Evolutionary conservation across 1,284 basidiomycete genomes (phyloP).

Genomic region (Fomes fomentarius): DNA sequence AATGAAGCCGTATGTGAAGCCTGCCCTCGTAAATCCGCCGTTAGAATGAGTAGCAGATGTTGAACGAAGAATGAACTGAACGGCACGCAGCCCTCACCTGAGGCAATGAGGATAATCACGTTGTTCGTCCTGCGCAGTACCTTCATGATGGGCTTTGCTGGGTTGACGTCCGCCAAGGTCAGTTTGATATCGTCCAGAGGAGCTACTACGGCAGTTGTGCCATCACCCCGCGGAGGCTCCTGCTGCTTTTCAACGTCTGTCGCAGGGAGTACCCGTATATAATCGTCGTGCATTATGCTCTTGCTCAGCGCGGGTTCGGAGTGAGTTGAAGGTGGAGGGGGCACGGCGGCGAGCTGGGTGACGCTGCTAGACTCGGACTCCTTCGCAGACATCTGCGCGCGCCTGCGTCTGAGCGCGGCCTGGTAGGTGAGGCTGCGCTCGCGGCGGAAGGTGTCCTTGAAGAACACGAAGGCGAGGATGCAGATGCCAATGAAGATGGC

Average conservation of each 20-base stretch:
- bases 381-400: slow-evolving; percentile 27
- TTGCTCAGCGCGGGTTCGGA: no score
- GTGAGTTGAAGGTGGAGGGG: no score
- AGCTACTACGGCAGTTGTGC: neutral
- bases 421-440: slow-evolving; percentile 84
- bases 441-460: slow-evolving; percentile 82
- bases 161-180: slow-evolving; percentile 74
- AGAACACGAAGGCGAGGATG: slow-evolving; percentile 64
- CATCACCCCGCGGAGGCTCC: neutral
- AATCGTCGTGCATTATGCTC: no score
- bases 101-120: slow-evolving; percentile 64
- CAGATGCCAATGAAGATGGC: slow-evolving; percentile 61
- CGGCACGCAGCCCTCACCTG: slow-evolving; percentile 46
- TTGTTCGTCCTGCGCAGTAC: slow-evolving; percentile 72
- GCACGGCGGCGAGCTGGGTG: slow-evolving; percentile 18
- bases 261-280: no score
- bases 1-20: slow-evolving; percentile 72
- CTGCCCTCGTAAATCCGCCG: no score
- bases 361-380: slow-evolving; percentile 17
- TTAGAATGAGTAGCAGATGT: no score
- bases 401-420: slow-evolving; percentile 46
- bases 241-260: slow-evolving; percentile 22
- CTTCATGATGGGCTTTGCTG: slow-evolving; percentile 59
- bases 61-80: neutral
- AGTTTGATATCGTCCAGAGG: slow-evolving; percentile 50